A percentile compares a stretch with the other conserved stretches of the same genome.
Conservation (phyloP, 2,329 filamentous ascomycete genomes). For the Diaporthe aspalathi region DNA sequence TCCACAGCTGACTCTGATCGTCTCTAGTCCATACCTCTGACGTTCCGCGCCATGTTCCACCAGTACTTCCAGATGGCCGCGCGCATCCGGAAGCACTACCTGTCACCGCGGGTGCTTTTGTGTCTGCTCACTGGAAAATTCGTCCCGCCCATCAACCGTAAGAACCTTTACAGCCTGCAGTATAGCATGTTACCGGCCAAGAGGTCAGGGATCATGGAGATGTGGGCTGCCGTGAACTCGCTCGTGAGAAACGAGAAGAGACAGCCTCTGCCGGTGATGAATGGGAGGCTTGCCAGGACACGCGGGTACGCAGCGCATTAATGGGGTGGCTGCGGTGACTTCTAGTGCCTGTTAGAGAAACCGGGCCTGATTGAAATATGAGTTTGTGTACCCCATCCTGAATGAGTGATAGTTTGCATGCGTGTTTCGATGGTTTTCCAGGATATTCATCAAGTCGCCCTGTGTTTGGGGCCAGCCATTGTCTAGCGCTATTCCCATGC, state of each 20-base stretch:
- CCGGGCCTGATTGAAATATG: background rate
- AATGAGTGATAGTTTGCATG: background rate
- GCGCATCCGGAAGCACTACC: constrained; percentile 93
- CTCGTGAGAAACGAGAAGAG: constrained; percentile 58
- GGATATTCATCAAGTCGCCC: background rate
- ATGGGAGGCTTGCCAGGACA: constrained; percentile 43
- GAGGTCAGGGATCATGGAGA: constrained; percentile 82
- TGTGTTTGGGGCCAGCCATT: too few species aligned
- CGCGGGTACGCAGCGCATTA: constrained; percentile 38
- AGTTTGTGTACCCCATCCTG: background rate
- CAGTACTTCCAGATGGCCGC: constrained; percentile 96
- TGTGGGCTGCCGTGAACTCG: constrained; percentile 80
- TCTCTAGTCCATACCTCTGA: constrained; percentile 82
- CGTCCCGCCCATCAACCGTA: constrained; percentile 93
- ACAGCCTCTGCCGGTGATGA: constrained; percentile 52
- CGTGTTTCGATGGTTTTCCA: background rate
- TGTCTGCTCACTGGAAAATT: constrained; percentile 91
- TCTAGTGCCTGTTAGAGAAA: background rate
- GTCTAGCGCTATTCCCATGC: too few species aligned
- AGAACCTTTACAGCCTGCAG: constrained; percentile 94
- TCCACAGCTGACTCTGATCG: background rate
- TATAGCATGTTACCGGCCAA: constrained; percentile 96
- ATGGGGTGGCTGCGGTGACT: background rate
- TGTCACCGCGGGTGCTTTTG: constrained; percentile 87
- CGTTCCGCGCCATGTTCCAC: constrained; percentile 93